phyloP scores from a whole-genome alignment of 2,329 filamentous ascomycete genomes.

The Fusarium proliferatum region DNA sequence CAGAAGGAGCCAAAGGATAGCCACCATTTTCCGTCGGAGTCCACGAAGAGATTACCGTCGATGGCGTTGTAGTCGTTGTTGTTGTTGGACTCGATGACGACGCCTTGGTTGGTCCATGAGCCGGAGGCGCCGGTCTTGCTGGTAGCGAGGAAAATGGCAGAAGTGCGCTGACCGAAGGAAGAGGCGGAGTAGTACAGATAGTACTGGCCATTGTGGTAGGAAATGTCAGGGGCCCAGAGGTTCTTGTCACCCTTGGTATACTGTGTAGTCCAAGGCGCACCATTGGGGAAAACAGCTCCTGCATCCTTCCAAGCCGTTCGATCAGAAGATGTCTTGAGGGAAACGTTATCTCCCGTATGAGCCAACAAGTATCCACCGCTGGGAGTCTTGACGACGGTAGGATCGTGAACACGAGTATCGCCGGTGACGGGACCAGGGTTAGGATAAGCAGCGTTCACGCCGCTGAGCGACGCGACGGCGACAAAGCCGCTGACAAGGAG shows the following conservation, averaged over 20 bases:
- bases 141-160: constrained; percentile 48
- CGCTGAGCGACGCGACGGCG: constrained; percentile 29
- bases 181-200: constrained; percentile 51
- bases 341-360: constrained; percentile 43
- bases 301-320: constrained; percentile 47
- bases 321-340: constrained; percentile 49
- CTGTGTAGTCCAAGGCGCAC: constrained; percentile 47
- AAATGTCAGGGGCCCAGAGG: constrained; percentile 66
- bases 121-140: constrained; percentile 46
- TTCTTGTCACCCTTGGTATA: constrained; percentile 47
- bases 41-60: constrained; percentile 46
- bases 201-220: constrained; percentile 48
- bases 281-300: constrained; percentile 46
- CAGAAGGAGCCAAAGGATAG: constrained; percentile 49
- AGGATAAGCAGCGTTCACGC: constrained; percentile 6
- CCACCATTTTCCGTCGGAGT: constrained; percentile 46
- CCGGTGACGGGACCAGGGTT: constrained; percentile 44
- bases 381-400: constrained; percentile 45
- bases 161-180: constrained; percentile 42
- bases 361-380: constrained; percentile 46
- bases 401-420: constrained; percentile 45
- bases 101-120: constrained; percentile 46
- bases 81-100: constrained; percentile 43
- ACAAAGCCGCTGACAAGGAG: constrained; percentile 38
- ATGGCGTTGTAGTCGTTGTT: constrained; percentile 46